Base-by-base conservation (phyloP, 78 protist species). In the Speleostelium caveatum region DNA sequence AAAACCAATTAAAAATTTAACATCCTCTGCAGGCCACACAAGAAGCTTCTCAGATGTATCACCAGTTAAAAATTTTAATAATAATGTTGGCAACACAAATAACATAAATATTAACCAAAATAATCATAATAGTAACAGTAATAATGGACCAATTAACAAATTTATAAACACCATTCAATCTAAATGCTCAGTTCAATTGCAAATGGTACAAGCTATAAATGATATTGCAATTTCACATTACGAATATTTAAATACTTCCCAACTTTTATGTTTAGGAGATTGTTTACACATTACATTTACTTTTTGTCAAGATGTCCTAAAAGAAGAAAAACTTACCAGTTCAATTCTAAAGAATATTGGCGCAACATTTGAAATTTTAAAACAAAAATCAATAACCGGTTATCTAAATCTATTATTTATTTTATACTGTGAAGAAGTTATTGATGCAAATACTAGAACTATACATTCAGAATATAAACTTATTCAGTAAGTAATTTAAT, bases 171-270 rank as follows among this genome's bases (percentile, higher is more conserved):
- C 17, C 24, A 73, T 66, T 58, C 83, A 67, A 56, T 79, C 83
- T 17, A 90, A 76, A 56, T 90, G 86, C 33, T 73, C 86, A 17
- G 87, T 90, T 3, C 88, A 74, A 59, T 55, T 74, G 21, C 91
- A 73, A 51, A 67, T 76, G 87, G 88, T 90, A 10, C 86, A 90
- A 22, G 95, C 95, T 1, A 73, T 92, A 16, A 80, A 92, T 63
- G 95, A 92, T 61, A 85, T 92, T 72, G 87, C 79, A 72, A 83
- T 68, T 67, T 68, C 87, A 3, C 95, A 92, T 41, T 92, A 92
- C 41, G 83, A 73, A 56, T 66, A 16, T 61, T 62, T 92, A 35
- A 79, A 86, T 68, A 83, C 92, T 14, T 76, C 86, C 2, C 95
- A 91, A 72, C 32, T 91, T 4, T 66, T 83, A 8, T 42, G 77